Evolutionary conservation across 192 early-diverging fungal species (phyloP).

Genomic region (Coemansia sp.): DNA sequence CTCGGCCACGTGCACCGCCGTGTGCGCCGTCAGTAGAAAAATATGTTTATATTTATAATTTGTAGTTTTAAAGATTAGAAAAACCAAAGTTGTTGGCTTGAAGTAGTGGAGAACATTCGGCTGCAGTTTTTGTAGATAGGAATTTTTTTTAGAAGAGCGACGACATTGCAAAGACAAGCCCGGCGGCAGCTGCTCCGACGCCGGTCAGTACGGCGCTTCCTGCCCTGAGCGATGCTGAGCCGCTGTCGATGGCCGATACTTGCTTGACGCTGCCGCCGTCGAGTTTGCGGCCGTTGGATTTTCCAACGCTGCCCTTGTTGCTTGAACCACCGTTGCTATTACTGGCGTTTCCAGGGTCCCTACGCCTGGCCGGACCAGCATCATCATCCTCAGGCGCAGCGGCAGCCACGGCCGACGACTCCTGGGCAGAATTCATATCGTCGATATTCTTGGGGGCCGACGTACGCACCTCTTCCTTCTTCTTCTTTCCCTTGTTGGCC

Average conservation of each 20-base stretch:
- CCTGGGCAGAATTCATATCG: conserved; percentile 33
- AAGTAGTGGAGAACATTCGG: conserved; percentile 4
- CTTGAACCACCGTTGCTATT: too few relatives aligned
- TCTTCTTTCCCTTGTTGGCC: conserved; percentile 24
- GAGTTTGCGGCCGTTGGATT: not conserved
- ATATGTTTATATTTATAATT: not conserved
- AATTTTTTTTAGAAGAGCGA: not conserved
- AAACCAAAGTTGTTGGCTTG: not conserved
- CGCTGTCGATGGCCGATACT: conserved; percentile 1
- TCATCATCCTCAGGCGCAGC: not conserved
- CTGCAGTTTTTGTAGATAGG: not conserved
- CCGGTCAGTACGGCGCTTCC: too few relatives aligned
- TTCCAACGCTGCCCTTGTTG: not conserved
- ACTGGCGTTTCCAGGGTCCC: not conserved
- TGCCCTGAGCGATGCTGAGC: not conserved
- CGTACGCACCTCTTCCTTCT: conserved; percentile 12
- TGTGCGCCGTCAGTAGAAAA: not conserved
- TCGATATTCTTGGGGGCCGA: conserved; percentile 24
- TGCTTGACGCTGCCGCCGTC: conserved; percentile 14
- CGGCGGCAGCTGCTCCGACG: not conserved
- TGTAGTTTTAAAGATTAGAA: conserved; percentile 1
- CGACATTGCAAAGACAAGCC: not conserved
- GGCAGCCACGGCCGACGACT: not conserved
- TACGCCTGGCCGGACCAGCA: not conserved
- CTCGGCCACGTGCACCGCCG: conserved; percentile 4